Evolutionary conservation across 1,139 yeast species (phyloP).

Genomic region (Diutina scorzettiae): DNA sequence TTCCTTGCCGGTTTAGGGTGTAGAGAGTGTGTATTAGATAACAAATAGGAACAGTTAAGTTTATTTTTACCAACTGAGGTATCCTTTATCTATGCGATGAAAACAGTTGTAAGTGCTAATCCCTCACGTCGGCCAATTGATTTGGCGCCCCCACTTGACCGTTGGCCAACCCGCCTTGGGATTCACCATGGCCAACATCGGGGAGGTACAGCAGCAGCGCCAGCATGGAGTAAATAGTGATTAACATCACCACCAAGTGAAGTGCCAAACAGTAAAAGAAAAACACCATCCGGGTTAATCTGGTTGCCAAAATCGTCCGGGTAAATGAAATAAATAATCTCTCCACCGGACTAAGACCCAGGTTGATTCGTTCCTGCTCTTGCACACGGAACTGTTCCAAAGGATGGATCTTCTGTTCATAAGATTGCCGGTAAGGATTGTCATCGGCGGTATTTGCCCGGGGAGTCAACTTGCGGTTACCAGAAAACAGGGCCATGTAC

Average conservation of each 20-base stretch:
- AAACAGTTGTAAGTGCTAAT: too few relatives aligned
- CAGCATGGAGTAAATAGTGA: constrained; percentile 44
- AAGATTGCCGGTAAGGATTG: constrained; percentile 44
- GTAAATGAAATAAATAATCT: constrained; percentile 67
- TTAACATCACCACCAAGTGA: constrained; percentile 61
- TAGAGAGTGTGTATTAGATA: too few relatives aligned
- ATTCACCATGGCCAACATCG: not conserved
- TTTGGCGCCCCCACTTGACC: constrained; percentile 3
- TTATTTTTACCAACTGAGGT: too few relatives aligned
- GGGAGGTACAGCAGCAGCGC: not conserved
- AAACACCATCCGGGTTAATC: constrained; percentile 62
- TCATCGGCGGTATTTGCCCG: constrained; percentile 25
- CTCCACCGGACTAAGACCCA: constrained; percentile 67
- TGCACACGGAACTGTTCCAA: constrained; percentile 69
- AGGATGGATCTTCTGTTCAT: constrained; percentile 76
- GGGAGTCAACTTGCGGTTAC: constrained; percentile 15
- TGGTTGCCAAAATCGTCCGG: constrained; percentile 60
- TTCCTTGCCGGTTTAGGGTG: constrained; percentile 65
- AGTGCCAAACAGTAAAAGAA: constrained; percentile 62
- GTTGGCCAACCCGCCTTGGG: constrained; percentile 2
- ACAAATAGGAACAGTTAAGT: too few relatives aligned
- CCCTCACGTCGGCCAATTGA: not conserved
- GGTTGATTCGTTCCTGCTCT: constrained; percentile 67
- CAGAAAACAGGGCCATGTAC: constrained; percentile 37
- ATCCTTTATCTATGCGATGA: too few relatives aligned